Evolutionary conservation across 2,329 filamentous ascomycete species (phyloP).

Genomic region (Magnaporthiopsis poae): DNA sequence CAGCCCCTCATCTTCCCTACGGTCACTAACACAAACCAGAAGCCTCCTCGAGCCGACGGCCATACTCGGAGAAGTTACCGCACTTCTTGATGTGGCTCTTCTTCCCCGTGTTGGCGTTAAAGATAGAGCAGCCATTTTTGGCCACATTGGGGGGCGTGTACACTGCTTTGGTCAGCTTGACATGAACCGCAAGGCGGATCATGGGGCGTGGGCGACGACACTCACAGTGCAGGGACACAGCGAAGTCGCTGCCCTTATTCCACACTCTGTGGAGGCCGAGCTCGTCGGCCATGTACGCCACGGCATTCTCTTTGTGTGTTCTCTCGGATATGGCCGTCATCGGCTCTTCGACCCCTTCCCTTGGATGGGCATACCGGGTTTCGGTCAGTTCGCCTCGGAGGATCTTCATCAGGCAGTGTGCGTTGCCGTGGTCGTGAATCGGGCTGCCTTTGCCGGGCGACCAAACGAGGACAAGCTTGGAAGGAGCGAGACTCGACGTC

Average conservation of each 20-base stretch:
- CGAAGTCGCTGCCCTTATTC: slow-evolving; percentile 65
- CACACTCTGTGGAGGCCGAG: slow-evolving; percentile 75
- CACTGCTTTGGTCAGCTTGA: slow-evolving; percentile 31
- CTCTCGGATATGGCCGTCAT: slow-evolving; percentile 58
- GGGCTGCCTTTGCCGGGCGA: slow-evolving; percentile 71
- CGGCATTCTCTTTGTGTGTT: slow-evolving; percentile 58
- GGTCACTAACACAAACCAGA: background rate
- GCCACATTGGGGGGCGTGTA: slow-evolving; percentile 87
- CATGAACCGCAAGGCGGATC: slow-evolving; percentile 9
- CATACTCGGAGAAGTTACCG: slow-evolving; percentile 60
- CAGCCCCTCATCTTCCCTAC: background rate
- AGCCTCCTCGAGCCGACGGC: slow-evolving; percentile 33
- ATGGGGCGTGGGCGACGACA: slow-evolving; percentile 13
- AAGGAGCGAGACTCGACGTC: slow-evolving; percentile 9
- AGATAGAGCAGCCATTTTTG: slow-evolving; percentile 70
- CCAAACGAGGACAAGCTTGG: slow-evolving; percentile 81
- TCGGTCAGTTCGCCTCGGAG: slow-evolving; percentile 70
- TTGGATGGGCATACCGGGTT: slow-evolving; percentile 69
- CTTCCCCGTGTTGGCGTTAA: slow-evolving; percentile 66
- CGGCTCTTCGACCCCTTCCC: slow-evolving; percentile 38
- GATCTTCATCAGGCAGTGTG: slow-evolving; percentile 88
- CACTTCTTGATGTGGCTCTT: slow-evolving; percentile 61
- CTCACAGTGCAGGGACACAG: slow-evolving; percentile 71
- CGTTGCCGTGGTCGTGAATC: slow-evolving; percentile 81
- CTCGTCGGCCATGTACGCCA: slow-evolving; percentile 86